Evolutionary conservation across 2,329 filamentous ascomycete genomes (phyloP), one percentile per base, ranked within the genome.

Genomic region (Rutstroemia sydowiana): DNA sequence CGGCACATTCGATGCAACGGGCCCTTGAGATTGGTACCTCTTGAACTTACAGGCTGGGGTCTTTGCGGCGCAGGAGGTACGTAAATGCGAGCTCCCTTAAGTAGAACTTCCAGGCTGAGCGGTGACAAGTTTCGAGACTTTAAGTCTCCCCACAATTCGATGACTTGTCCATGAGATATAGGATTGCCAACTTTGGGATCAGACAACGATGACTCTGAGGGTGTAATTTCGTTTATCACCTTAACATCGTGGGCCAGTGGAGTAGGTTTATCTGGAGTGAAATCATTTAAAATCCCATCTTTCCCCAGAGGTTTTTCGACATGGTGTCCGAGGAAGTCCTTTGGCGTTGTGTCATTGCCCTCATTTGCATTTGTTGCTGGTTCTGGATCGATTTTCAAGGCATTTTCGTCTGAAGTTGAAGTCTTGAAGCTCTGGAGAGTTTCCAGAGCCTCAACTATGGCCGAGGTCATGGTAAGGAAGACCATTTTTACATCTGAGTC

Each of bases 61-160:
- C 90, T 95, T 4, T 85, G 82, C 5, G 84, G 79, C 13, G 87
- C 85, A n/a, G 90, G 88, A n/a, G 88, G 79, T 9, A 82, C 69
- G 68, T 95, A 95, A 57, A 95, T 72, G 49, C 66, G 75, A 23
- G 88, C 81, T 42, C 88, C 87, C 51, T 74, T 78, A 9, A 97
- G 75, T 30, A 97, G 77, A 31, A 71, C 64, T 59, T 92, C 85
- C 11, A 97, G 75, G 14, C 75, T 79, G 53, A 70, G 75, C 11
- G 60, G 56, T 4, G 61, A 55, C 26, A 66, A 48, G 8, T 59
- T 61, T 5, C 66, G 58, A 0, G 58, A 56, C 57, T 71, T 75
- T 6, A 87, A 68, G 2, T 68, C 64, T 56, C 71, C 77, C 65
- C 83, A 83, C 0, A 89, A 68, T 37, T 77, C 69, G 47, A 91